Evolutionary conservation across 1,139 yeast species (phyloP), one percentile per base, ranked within the genome.

Genomic region (Eremothecium sinecaudum): DNA sequence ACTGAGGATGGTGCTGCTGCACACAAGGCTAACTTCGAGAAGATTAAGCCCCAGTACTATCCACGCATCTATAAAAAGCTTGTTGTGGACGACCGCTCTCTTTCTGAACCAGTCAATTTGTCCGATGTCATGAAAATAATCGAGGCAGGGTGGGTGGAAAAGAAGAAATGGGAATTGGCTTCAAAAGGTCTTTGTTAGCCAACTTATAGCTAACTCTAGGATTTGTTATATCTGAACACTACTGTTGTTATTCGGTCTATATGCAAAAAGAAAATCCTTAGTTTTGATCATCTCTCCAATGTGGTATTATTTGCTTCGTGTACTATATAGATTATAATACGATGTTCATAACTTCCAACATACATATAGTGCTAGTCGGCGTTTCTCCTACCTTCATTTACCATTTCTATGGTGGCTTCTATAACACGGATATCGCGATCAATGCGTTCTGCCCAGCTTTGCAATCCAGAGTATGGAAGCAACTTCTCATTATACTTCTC

Each of bases 61-160:
- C 60, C 70, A 5, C 67, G 71, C 24, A 64, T 80, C 11, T 79
- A 78, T 53, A 64, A 62, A 27, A 67, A 66, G 38, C 58, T 80
- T 43, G 75, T 79, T 12, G 69, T 74, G 20, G 74, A 74, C 48
- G 75, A 74, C 23, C 70, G 68, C 46, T 62, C 66, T 2, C 62
- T 80, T 46, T 73, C 68, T 44, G 69, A 63, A 46, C 72, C 75
- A 21, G 60, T 80, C 53, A 79, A 77, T 51, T 62, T 79, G 44
- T 59, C 58, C 38, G 87, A 79, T 49, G 69, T 75, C 29, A 50
- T 79, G 36, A 66, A 66, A 38, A 68, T 79, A 11, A 68, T 79
- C 23, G 71, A 79, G 47, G 69, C 73, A 4, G 90, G 87, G 5
- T 80, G 92, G 92, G 62, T 66, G 13, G 73, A 71, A 36, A 72